phyloP scores from a whole-genome alignment of 2,329 filamentous ascomycete species.

The Alternaria angustiovoidea region DNA sequence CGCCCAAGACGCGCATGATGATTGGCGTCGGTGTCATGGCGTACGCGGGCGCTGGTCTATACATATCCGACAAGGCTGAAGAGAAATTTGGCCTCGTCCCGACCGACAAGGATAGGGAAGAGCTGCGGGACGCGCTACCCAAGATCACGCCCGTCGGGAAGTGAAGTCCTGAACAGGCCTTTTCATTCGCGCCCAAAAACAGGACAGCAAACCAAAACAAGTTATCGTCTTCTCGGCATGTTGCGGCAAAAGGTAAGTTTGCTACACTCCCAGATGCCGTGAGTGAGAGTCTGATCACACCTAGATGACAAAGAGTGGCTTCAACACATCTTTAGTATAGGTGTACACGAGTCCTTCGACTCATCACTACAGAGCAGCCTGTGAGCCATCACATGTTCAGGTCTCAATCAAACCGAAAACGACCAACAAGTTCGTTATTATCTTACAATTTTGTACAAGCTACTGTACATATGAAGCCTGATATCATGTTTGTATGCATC shows the following conservation, averaged over 20 bases:
- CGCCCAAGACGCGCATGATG: constrained; percentile 72
- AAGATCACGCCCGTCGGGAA: constrained; percentile 59
- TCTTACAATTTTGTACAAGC: not conserved
- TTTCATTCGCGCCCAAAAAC: not conserved
- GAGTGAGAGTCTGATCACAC: not conserved
- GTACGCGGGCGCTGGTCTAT: constrained; percentile 79
- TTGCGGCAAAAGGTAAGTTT: not conserved
- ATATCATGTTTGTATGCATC: not conserved
- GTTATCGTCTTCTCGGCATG: not conserved
- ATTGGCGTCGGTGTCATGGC: constrained; percentile 78
- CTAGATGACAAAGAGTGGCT: too few species aligned
- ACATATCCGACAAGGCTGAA: constrained; percentile 75
- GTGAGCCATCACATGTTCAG: not conserved
- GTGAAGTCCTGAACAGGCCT: not conserved
- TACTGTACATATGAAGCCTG: not conserved
- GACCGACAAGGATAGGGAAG: constrained; percentile 75
- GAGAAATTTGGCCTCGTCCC: constrained; percentile 76
- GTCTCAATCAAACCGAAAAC: not conserved
- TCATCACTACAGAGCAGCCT: too few species aligned
- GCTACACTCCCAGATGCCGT: not conserved
- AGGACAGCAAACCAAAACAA: too few species aligned
- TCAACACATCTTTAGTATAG: too few species aligned
- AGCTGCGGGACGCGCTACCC: constrained; percentile 68
- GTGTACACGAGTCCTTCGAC: too few species aligned
- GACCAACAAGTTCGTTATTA: too few species aligned